Evolutionary conservation across 768 basidiomycete genomes (phyloP).

Genomic region (Arthromyces matolae): DNA sequence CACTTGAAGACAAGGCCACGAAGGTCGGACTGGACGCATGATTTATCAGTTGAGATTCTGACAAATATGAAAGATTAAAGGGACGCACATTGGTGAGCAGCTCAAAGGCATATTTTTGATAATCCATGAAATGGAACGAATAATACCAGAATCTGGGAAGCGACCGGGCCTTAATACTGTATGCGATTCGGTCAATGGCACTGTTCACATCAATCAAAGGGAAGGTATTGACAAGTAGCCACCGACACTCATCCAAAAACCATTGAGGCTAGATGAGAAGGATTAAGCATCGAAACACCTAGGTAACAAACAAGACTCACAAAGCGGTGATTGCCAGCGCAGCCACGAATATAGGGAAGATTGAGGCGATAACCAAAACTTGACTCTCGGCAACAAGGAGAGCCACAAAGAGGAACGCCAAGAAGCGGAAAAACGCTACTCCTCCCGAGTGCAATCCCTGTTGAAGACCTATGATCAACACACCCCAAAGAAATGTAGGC

Average conservation of each 20-base stretch:
- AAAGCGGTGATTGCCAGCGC: constrained; percentile 54
- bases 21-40: constrained; percentile 40
- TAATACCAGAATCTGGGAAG: constrained; percentile 59
- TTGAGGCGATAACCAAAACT: constrained; percentile 44
- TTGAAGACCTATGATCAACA: neutral
- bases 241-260: constrained; percentile 59
- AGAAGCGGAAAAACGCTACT: constrained; percentile 50
- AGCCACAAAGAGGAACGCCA: constrained; percentile 49
- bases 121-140: constrained; percentile 54
- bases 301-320: constrained; percentile 17
- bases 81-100: constrained; percentile 31
- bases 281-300: neutral
- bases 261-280: constrained; percentile 32
- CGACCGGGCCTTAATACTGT: constrained; percentile 48
- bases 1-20: constrained; percentile 44
- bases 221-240: constrained; percentile 36
- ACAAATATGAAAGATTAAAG: constrained; percentile 6
- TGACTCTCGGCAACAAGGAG: constrained; percentile 52
- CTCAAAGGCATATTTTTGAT: constrained; percentile 43
- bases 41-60: constrained; percentile 20
- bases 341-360: constrained; percentile 57
- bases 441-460: constrained; percentile 50
- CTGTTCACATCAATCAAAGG: neutral
- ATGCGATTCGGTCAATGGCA: constrained; percentile 13
- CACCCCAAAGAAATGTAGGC: neutral